Percentiles rank a stretch among this genome's conserved stretches.
These are phyloP conservation scores for Potentilla sterilis DNA, from an alignment of 306 rosid genomes.

Conservation along the genomic window DNA sequence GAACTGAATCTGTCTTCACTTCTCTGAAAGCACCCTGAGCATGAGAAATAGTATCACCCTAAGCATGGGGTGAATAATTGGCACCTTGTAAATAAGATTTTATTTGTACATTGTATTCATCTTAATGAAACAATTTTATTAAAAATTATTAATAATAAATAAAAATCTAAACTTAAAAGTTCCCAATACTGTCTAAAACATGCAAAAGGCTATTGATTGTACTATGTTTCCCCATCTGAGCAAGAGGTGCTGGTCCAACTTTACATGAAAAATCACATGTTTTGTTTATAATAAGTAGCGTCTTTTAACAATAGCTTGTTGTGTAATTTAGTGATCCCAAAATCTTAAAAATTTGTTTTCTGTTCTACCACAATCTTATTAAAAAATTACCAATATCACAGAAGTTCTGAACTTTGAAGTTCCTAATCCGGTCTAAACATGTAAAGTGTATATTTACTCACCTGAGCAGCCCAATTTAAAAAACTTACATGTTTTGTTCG, in stretches of 20 bases:
- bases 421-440: too few relatives aligned
- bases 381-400: too few relatives aligned
- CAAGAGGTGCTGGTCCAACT: background rate
- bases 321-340: background rate
- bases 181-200: background rate
- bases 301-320: background rate
- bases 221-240: background rate
- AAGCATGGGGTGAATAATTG: constrained; percentile 1
- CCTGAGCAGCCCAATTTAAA: too few relatives aligned
- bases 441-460: too few relatives aligned
- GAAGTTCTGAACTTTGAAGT: too few relatives aligned
- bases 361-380: constrained; percentile 25
- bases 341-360: background rate
- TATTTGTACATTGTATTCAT: background rate
- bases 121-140: background rate
- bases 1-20: background rate
- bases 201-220: background rate
- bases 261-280: background rate
- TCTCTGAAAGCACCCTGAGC: background rate
- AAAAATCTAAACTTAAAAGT: background rate
- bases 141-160: too few relatives aligned
- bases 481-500: background rate
- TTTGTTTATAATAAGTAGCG: background rate
- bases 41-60: background rate
- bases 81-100: background rate